Percentiles rank a stretch among this genome's conserved stretches.
These are phyloP conservation scores for Aspergillus flavus DNA, from an alignment of 2,329 filamentous ascomycete genomes.

Conservation along the genomic window DNA sequence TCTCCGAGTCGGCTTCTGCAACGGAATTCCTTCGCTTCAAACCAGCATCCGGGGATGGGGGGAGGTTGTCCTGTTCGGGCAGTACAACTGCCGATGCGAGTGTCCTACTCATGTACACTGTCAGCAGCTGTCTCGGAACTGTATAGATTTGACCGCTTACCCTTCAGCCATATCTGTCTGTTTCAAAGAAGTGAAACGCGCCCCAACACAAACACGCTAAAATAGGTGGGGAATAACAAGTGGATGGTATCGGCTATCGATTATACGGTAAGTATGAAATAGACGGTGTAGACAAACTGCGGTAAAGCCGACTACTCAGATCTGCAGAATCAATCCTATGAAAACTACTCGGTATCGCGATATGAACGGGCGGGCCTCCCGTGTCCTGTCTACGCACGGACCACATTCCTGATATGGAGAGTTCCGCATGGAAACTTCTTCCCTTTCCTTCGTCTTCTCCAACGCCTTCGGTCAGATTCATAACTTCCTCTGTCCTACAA, in stretches of 20 bases:
- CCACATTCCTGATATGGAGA: conserved; percentile 45
- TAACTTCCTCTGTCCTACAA: not conserved
- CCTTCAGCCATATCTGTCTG: conserved; percentile 20
- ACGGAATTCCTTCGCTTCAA: conserved; percentile 57
- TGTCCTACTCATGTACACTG: conserved; percentile 19
- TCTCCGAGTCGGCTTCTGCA: conserved; percentile 46
- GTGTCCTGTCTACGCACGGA: conserved; percentile 27
- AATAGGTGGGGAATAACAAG: not conserved
- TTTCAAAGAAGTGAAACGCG: not conserved
- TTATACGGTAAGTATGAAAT: not conserved
- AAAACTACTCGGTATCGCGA: conserved; percentile 17
- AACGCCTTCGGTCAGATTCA: conserved; percentile 14
- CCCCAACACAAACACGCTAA: not conserved
- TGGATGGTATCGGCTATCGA: not conserved
- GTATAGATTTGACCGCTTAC: conserved; percentile 11
- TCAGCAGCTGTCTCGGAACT: conserved; percentile 9
- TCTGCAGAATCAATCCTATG: conserved; percentile 4
- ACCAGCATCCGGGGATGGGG: conserved; percentile 34
- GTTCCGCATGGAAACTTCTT: conserved; percentile 36
- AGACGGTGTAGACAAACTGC: not conserved
- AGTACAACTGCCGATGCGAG: conserved; percentile 59
- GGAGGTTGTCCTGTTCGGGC: conserved; percentile 44
- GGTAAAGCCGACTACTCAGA: not conserved
- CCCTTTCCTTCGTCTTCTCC: conserved; percentile 22
- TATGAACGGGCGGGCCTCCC: conserved; percentile 13